phyloP scores from a whole-genome alignment of 148 eudicot species.

The Camellia granthamiana region DNA sequence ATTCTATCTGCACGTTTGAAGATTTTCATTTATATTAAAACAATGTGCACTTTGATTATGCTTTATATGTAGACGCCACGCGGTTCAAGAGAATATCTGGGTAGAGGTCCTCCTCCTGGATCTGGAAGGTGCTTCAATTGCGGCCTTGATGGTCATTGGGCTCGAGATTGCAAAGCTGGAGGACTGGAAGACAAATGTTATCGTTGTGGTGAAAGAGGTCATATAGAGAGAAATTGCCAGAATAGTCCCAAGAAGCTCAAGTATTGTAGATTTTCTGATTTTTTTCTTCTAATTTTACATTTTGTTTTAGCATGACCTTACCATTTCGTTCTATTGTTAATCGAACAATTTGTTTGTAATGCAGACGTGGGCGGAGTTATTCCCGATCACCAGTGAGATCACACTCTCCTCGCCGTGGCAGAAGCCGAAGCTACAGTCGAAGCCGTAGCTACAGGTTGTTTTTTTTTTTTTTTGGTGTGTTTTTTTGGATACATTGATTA shows the following conservation, averaged over 20 bases:
- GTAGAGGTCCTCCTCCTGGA: conserved; percentile 88
- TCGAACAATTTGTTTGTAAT: background rate
- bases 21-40: background rate
- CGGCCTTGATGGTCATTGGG: conserved; percentile 97
- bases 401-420: conserved; percentile 53
- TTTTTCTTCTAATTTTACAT: no score
- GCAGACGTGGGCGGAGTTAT: conserved; percentile 59
- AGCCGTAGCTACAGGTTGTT: conserved; percentile 77
- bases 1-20: background rate
- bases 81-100: conserved; percentile 68
- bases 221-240: conserved; percentile 83
- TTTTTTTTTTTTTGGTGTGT: no score
- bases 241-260: conserved; percentile 80
- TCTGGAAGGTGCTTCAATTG: conserved; percentile 94
- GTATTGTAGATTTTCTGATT: conserved; percentile 14
- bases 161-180: conserved; percentile 95
- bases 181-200: conserved; percentile 99
- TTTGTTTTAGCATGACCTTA: background rate
- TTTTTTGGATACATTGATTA: background rate
- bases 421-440: conserved; percentile 43
- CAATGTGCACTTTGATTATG: background rate
- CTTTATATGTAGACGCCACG: conserved; percentile 53
- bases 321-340: background rate
- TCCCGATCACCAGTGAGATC: conserved; percentile 71
- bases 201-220: conserved; percentile 95